Percentiles rank a stretch among this genome's conserved stretches.
Conservation (phyloP, 192 early-diverging fungal species). For the Backusella macrospora region DNA sequence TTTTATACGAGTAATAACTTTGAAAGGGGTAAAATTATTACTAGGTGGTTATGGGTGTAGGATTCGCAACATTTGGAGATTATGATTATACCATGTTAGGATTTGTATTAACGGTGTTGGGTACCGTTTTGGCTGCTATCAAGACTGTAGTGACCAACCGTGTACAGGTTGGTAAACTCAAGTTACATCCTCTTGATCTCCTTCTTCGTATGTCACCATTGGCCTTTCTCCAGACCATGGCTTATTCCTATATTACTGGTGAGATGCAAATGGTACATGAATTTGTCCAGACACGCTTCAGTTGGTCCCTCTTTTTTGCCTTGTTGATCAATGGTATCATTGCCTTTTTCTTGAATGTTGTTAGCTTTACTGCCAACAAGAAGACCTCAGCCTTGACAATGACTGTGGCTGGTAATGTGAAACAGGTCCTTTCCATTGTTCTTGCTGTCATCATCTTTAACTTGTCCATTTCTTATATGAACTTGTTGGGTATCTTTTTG, state of each 20-base stretch:
- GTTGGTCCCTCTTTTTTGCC: conserved; percentile 35
- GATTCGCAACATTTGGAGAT: conserved; percentile 80
- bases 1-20: not conserved
- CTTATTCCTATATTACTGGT: conserved; percentile 49
- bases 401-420: conserved; percentile 66
- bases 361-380: conserved; percentile 67
- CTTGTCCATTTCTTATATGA: conserved; percentile 58
- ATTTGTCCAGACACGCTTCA: conserved; percentile 21
- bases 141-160: conserved; percentile 88
- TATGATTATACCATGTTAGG: conserved; percentile 72
- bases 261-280: conserved; percentile 41
- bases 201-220: conserved; percentile 73
- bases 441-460: conserved; percentile 61
- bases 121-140: conserved; percentile 71
- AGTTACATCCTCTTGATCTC: conserved; percentile 79
- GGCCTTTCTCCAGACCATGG: conserved; percentile 44
- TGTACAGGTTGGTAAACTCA: conserved; percentile 74
- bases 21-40: conserved; percentile 2
- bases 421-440: conserved; percentile 72
- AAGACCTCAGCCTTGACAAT: conserved; percentile 69
- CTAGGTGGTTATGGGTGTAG: conserved; percentile 73
- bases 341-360: conserved; percentile 71
- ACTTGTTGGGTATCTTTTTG: conserved; percentile 61
- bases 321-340: conserved; percentile 63
- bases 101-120: conserved; percentile 76